These are phyloP conservation scores for Chytriomyces sp. DNA, from an alignment of 192 early-diverging fungal species.

Conservation along the genomic window DNA sequence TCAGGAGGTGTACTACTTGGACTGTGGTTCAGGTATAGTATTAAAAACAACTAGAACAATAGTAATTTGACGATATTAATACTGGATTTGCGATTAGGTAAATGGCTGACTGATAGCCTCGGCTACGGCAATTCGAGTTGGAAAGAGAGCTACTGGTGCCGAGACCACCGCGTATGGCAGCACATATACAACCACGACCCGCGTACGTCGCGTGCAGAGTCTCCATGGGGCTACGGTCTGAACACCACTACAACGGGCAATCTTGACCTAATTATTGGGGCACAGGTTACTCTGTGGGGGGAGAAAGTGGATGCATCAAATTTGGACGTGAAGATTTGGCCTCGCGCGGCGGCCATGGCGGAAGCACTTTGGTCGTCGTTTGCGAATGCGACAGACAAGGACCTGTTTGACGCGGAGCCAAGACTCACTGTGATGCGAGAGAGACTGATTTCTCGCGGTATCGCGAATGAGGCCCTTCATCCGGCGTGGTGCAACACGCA, in stretches of 20 bases:
- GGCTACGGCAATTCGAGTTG: background rate
- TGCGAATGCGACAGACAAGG: conserved; percentile 8
- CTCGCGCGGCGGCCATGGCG: conserved; percentile 21
- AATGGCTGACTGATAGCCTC: conserved; percentile 8
- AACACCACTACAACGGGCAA: background rate
- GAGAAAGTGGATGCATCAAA: conserved; percentile 20
- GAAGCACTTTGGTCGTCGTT: conserved; percentile 26
- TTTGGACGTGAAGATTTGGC: conserved; percentile 32
- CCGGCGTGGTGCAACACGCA: conserved; percentile 20
- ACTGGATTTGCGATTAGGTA: no score
- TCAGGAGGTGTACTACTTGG: conserved; percentile 11
- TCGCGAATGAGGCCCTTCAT: conserved; percentile 11
- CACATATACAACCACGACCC: conserved; percentile 15
- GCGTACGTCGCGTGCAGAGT: background rate
- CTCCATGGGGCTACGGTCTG: no score
- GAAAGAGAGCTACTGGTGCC: conserved; percentile 16
- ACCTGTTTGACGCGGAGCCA: conserved; percentile 15
- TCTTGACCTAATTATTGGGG: conserved; percentile 8
- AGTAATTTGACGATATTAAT: no score
- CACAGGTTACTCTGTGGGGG: conserved; percentile 9
- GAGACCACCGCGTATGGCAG: conserved; percentile 12
- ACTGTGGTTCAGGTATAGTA: conserved; percentile 25
- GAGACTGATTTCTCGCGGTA: conserved; percentile 7
- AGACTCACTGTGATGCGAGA: conserved; percentile 15
- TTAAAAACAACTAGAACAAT: no score